Percentiles rank a stretch among this genome's conserved stretches.
These are phyloP conservation scores for Rhodocollybia butyracea DNA, from an alignment of 768 basidiomycete species.

Conservation along the genomic window DNA sequence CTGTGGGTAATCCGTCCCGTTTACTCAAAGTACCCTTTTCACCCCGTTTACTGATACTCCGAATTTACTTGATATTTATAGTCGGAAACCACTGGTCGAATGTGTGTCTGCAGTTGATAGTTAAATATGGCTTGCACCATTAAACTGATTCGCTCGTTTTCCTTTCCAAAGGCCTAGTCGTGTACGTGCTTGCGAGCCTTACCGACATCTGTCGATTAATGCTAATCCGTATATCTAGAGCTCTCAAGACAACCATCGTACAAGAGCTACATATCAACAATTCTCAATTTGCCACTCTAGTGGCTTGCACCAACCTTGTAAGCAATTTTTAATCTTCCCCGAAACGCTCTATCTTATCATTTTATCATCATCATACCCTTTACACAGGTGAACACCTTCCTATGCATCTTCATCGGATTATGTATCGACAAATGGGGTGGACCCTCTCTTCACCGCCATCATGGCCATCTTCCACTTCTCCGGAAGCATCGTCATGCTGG, in stretches of 20 bases:
- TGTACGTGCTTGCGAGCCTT: conserved; percentile 25
- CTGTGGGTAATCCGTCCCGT: conserved; percentile 30
- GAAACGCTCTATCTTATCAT: no score
- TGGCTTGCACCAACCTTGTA: conserved; percentile 35
- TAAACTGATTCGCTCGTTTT: no score
- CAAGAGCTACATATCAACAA: conserved; percentile 39
- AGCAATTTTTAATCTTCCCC: conserved; percentile 7
- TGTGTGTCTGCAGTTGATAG: no score
- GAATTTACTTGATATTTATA: conserved; percentile 9
- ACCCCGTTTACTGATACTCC: no score
- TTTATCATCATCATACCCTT: no score
- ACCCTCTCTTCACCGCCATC: conserved; percentile 30
- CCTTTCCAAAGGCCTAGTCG: conserved; percentile 29
- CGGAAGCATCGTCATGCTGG: conserved; percentile 34
- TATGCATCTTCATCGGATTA: conserved; percentile 36
- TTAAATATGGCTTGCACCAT: no score
- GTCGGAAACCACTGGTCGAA: conserved; percentile 44
- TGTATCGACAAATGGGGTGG: conserved; percentile 40
- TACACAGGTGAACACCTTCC: conserved; percentile 41
- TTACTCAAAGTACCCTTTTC: neutral
- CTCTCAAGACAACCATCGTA: conserved; percentile 39
- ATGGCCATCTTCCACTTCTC: conserved; percentile 33
- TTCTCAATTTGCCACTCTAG: conserved; percentile 39
- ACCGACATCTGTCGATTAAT: no score
- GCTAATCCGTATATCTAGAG: no score